Evolutionary conservation across 345 rosid species (phyloP).

Genomic region (Acer saccharum): DNA sequence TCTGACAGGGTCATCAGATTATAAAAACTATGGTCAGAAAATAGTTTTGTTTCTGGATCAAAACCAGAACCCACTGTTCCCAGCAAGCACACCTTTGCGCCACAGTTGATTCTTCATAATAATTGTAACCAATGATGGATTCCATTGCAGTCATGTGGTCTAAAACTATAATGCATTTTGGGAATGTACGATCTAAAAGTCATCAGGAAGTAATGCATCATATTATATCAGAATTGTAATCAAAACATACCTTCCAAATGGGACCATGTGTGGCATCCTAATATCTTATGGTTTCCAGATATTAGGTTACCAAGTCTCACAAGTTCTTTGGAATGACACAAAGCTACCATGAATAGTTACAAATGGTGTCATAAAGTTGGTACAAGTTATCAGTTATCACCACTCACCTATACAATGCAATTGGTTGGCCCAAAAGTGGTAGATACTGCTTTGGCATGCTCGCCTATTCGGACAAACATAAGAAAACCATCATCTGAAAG

Average conservation of each 20-base stretch:
- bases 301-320: neutral
- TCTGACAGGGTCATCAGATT: neutral
- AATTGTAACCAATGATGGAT: neutral
- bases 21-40: neutral
- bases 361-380: neutral
- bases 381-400: constrained; percentile 11
- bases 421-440: constrained; percentile 88
- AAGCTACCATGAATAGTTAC: neutral
- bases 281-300: neutral
- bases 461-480: constrained; percentile 65
- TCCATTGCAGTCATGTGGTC: neutral
- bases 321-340: neutral
- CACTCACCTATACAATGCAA: constrained; percentile 88
- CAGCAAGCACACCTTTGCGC: neutral
- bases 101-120: neutral
- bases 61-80: neutral
- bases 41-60: neutral
- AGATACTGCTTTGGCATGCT: constrained; percentile 98
- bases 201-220: neutral
- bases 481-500: constrained; percentile 40
- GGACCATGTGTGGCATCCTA: neutral
- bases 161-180: neutral
- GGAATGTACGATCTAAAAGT: neutral
- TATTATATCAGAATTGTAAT: neutral
- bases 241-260: neutral